Evolutionary conservation across 371 early-diverging fungal species (phyloP).

Genomic region (Mortierella sp.): DNA sequence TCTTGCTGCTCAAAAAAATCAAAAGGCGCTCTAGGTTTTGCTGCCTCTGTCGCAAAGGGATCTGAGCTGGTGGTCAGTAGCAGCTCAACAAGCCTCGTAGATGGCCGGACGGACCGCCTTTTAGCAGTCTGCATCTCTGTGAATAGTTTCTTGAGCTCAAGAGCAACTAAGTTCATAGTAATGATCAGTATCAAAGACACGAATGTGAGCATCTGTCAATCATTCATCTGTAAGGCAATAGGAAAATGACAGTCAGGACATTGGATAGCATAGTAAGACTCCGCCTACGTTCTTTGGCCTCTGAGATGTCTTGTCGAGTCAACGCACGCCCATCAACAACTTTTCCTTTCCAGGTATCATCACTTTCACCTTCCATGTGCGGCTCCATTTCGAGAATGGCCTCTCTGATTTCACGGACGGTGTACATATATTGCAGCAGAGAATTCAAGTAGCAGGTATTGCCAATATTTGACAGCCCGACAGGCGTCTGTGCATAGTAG

Average conservation of each 20-base stretch:
- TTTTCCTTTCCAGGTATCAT: constrained; percentile 55
- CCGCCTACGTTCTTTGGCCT: constrained; percentile 62
- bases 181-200: no score
- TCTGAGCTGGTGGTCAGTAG: constrained; percentile 22
- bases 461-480: constrained; percentile 86
- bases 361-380: constrained; percentile 63
- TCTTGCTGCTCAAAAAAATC: constrained; percentile 35
- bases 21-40: not conserved
- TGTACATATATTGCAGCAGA: constrained; percentile 82
- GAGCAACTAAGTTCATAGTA: constrained; percentile 33
- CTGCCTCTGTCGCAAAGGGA: not conserved
- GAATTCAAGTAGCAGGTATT: constrained; percentile 95
- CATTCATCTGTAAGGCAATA: no score
- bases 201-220: no score
- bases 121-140: constrained; percentile 21
- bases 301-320: constrained; percentile 60
- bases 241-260: no score
- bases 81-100: constrained; percentile 32
- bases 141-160: constrained; percentile 54
- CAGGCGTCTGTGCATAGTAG: constrained; percentile 59
- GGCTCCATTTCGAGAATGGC: constrained; percentile 64
- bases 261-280: no score
- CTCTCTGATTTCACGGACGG: constrained; percentile 72
- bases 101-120: constrained; percentile 10
- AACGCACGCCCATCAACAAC: constrained; percentile 72